Percentiles rank a stretch among this genome's conserved stretches.
phyloP scores from a whole-genome alignment of 345 rosid genomes.

The Lepidium sativum region DNA sequence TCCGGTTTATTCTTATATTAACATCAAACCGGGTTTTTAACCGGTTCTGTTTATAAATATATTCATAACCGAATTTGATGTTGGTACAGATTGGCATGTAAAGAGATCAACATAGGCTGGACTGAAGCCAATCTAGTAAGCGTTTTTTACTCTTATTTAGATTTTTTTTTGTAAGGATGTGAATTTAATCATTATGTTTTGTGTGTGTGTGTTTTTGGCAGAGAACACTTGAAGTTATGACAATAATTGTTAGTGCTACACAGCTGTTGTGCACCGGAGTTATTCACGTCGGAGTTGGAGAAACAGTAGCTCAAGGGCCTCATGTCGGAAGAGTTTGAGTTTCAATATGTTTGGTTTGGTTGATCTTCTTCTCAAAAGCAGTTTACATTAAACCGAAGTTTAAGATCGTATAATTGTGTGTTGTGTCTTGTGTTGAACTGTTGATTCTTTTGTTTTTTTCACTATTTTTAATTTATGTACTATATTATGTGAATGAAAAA shows the following conservation, averaged over 20 bases:
- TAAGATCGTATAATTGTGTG: slow-evolving; percentile 11
- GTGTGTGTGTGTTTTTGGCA: slow-evolving; percentile 27
- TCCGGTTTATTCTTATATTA: background rate
- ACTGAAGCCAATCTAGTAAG: slow-evolving; percentile 69
- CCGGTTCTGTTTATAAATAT: background rate
- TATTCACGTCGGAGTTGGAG: slow-evolving; percentile 44
- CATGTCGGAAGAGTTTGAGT: slow-evolving; percentile 31
- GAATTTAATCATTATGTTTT: background rate
- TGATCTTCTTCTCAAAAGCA: too few species aligned
- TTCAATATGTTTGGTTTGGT: too few species aligned
- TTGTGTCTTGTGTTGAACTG: slow-evolving; percentile 6
- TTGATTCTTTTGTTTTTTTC: background rate
- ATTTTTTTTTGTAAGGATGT: too few species aligned
- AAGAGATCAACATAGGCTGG: slow-evolving; percentile 77
- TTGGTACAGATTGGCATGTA: slow-evolving; percentile 65
- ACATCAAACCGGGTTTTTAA: background rate
- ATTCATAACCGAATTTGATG: background rate
- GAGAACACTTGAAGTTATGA: slow-evolving; percentile 68
- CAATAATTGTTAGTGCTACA: slow-evolving; percentile 56
- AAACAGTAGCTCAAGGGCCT: background rate
- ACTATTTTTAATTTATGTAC: background rate
- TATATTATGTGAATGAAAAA: background rate
- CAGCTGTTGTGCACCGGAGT: slow-evolving; percentile 65
- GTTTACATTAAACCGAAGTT: too few species aligned
- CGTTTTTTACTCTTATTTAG: background rate